Evolutionary conservation across 1,284 basidiomycete genomes (phyloP), one percentile per base, ranked within the genome.

Genomic region (Leccinum pachyderme): DNA sequence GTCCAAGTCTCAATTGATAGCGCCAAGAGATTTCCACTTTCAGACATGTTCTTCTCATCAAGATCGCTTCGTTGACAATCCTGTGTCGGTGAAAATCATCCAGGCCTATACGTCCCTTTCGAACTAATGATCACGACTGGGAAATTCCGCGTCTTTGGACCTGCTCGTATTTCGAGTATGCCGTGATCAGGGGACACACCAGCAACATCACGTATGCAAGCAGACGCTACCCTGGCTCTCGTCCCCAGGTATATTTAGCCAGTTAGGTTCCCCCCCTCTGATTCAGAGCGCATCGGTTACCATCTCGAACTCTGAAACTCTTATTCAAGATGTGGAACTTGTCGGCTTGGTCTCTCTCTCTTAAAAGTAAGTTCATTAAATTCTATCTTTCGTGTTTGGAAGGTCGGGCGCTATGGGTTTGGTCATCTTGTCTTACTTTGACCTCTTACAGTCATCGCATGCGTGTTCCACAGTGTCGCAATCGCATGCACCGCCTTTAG

Each of bases 401-500:
- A 7, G 32, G 35, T 28, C 28, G 41, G 28, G 54, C 25, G 8
- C 15, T 8, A 24, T 25, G 2, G 4, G 24, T 41, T 25, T 13
- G 33, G 18, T 9, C 12, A 7, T 33, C 12, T 32, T 22, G 29
- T n/a, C 43, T 45, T 15, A 45, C 25, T 45, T 45, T 41, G 43
- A 44, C 11, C 3, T 37, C 37, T 37, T 25, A n/a, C 24, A 67
- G 63, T 62, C 15, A 37, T 53, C 28, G 55, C 55, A 8, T 46
- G 44, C 15, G 24, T 44, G 13, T 63, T 64, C 7, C 65, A 70
- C 8, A 18, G 59, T 6, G 45, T 65, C 15, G 65, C 67, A 18
- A 68, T 69, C n/a, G 43, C 49, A 8, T 53, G 59, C 31, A 71
- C 65, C 6, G 2, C 58, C 2, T 66, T 68, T 12, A 56, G 67